Evolutionary conservation across 495 filamentous ascomycete genomes (phyloP).

Genomic region (Hypomontagnella monticulosa): DNA sequence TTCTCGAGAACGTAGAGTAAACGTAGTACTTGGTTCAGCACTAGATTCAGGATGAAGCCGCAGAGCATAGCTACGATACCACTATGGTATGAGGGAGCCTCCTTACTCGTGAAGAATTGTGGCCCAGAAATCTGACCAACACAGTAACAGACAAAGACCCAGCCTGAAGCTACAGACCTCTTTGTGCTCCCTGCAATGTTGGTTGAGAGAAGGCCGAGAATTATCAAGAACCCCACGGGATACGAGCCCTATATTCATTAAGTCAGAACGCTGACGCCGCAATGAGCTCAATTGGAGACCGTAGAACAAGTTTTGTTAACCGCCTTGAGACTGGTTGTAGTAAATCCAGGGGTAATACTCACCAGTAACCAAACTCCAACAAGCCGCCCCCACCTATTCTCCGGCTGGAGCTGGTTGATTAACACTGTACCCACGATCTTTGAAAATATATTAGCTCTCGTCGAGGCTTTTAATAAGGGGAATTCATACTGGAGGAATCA

Average conservation of each 20-base stretch:
- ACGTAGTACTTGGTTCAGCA: slow-evolving; percentile 36
- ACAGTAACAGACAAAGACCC: slow-evolving; percentile 47
- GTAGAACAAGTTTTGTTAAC: too few relatives aligned
- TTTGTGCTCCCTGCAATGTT: slow-evolving; percentile 50
- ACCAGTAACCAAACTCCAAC: slow-evolving; percentile 36
- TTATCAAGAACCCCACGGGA: slow-evolving; percentile 34
- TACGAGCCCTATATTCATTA: slow-evolving; percentile 24
- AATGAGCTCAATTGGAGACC: neutral
- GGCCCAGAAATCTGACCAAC: slow-evolving; percentile 47
- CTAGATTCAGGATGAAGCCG: slow-evolving; percentile 34
- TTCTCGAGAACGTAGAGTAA: slow-evolving; percentile 39
- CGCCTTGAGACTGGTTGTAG: neutral
- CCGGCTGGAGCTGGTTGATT: slow-evolving; percentile 31
- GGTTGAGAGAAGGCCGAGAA: slow-evolving; percentile 36
- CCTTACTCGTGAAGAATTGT: slow-evolving; percentile 38
- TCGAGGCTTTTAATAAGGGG: too few relatives aligned
- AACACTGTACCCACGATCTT: slow-evolving; percentile 38
- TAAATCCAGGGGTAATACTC: slow-evolving; percentile 6
- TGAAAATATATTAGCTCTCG: neutral
- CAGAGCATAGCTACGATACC: slow-evolving; percentile 40
- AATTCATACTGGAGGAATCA: slow-evolving; percentile 31
- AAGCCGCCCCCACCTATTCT: slow-evolving; percentile 34
- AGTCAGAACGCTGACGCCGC: neutral
- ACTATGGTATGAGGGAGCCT: slow-evolving; percentile 31
- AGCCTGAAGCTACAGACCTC: slow-evolving; percentile 41